Evolutionary conservation across 306 rosid species (phyloP).

Genomic region (Nissolia schottii): DNA sequence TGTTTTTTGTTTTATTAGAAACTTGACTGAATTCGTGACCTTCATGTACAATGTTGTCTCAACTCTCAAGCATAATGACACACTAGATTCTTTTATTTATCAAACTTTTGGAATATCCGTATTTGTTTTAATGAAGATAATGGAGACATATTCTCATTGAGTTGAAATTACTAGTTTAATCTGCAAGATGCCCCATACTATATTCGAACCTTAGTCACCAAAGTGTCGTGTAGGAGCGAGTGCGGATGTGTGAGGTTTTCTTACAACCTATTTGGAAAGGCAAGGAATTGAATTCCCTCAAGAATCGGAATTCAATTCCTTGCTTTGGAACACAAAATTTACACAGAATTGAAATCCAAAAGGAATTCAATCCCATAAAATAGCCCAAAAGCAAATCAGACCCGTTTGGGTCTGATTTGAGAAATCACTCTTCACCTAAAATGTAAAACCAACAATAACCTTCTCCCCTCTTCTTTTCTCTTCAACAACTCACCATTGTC

Average conservation of each 20-base stretch:
- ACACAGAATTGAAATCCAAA: no score
- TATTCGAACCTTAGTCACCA: not conserved
- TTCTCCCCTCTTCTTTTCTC: no score
- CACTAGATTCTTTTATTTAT: not conserved
- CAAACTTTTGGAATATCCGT: not conserved
- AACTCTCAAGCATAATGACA: not conserved
- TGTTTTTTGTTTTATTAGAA: not conserved
- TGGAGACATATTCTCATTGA: not conserved
- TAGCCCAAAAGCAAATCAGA: no score
- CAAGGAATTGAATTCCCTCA: no score
- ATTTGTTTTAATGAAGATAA: not conserved
- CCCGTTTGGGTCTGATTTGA: no score
- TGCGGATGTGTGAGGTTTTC: not conserved
- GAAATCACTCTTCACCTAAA: no score
- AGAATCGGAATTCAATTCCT: no score
- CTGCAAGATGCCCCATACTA: not conserved
- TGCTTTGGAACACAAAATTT: no score
- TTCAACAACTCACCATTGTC: no score
- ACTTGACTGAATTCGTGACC: not conserved
- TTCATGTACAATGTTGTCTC: constrained; percentile 8
- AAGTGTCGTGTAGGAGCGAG: not conserved
- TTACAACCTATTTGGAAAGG: no score
- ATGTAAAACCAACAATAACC: no score
- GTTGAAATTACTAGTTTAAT: not conserved
- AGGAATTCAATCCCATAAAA: no score